Conservation (phyloP, 495 filamentous ascomycete genomes). For the Stereocaulon alpinum region DNA sequence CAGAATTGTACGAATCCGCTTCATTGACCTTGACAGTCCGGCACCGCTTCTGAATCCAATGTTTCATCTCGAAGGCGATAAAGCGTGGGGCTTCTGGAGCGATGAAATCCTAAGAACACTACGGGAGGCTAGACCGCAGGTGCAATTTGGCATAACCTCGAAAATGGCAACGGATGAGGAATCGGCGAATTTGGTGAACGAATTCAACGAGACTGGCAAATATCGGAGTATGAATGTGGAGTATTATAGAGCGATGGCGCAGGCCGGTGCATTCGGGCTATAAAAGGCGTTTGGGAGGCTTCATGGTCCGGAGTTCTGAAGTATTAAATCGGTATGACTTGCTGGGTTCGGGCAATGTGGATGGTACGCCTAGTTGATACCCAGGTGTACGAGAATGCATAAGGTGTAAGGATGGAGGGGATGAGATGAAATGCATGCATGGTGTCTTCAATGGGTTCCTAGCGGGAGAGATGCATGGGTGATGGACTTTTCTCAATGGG, state of each 20-base stretch:
- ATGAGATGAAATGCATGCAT: not conserved
- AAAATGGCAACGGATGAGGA: constrained; percentile 38
- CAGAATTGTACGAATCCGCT: constrained; percentile 54
- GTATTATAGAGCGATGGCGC: constrained; percentile 13
- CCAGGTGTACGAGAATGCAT: constrained; percentile 5
- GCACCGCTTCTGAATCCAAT: constrained; percentile 50
- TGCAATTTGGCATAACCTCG: constrained; percentile 45
- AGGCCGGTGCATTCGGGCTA: not conserved
- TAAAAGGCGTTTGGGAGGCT: not conserved
- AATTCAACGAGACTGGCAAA: not conserved
- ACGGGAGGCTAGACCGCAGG: constrained; percentile 40
- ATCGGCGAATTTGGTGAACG: not conserved
- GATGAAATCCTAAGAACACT: constrained; percentile 49
- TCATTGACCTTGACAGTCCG: constrained; percentile 56
- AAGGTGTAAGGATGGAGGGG: not conserved
- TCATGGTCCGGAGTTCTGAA: not conserved
- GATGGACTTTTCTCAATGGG: not conserved
- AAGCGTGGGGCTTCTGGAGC: constrained; percentile 60
- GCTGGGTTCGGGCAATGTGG: not conserved
- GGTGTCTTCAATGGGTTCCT: not conserved
- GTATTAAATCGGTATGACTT: not conserved
- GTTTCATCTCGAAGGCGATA: constrained; percentile 47
- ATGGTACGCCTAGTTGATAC: not conserved
- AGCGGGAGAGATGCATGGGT: not conserved
- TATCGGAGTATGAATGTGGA: constrained; percentile 11